Evolutionary conservation across 169 alveolate genomes (phyloP).

Genomic region (Perkinsus marinus): DNA sequence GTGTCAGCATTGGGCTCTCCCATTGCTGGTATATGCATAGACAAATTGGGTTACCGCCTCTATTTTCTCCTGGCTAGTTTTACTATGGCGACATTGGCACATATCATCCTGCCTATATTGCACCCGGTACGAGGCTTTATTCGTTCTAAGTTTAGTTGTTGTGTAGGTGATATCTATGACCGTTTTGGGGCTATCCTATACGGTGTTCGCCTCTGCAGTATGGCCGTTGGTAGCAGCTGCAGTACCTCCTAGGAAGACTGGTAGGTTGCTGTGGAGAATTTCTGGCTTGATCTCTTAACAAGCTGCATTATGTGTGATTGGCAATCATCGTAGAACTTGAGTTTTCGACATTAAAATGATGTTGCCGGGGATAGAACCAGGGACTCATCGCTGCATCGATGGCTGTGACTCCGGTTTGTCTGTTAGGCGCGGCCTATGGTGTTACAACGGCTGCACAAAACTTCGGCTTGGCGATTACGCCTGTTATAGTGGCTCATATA

Average conservation of each 20-base stretch:
- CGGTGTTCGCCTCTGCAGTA: constrained; percentile 51
- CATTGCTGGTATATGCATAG: background rate
- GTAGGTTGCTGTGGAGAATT: no score
- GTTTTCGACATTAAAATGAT: background rate
- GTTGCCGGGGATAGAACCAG: background rate
- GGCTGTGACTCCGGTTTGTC: background rate
- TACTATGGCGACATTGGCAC: background rate
- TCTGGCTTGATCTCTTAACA: no score
- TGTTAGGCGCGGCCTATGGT: background rate
- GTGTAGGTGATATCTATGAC: constrained; percentile 15
- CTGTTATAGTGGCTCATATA: background rate
- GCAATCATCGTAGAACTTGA: background rate
- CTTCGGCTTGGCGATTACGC: background rate
- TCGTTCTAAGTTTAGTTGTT: background rate
- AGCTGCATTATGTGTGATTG: no score
- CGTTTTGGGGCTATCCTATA: constrained; percentile 47
- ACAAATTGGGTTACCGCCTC: background rate
- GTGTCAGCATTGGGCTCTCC: background rate
- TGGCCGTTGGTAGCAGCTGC: constrained; percentile 34
- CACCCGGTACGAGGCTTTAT: background rate
- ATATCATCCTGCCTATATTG: background rate
- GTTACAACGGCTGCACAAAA: background rate
- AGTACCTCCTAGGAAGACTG: background rate
- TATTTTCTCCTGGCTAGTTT: background rate
- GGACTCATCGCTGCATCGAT: background rate